Evolutionary conservation across 495 filamentous ascomycete genomes (phyloP).

Genomic region (Neurospora tetrasperma): DNA sequence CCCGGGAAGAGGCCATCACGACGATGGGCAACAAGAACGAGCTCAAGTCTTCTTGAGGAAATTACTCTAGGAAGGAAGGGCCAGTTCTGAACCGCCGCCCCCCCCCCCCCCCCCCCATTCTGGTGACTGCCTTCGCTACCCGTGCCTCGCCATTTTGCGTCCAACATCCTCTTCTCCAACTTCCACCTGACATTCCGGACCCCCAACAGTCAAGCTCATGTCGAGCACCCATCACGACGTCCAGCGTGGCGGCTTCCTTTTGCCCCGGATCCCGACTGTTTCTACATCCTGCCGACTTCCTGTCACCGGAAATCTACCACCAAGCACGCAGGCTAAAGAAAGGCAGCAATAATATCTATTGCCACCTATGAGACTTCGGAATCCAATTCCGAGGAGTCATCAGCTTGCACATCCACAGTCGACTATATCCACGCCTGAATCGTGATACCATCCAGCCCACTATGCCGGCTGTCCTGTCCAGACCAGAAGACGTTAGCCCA

Average conservation of each 20-base stretch:
- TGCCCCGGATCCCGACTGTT: background rate
- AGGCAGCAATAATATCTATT: background rate
- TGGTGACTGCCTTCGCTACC: background rate
- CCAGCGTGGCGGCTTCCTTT: background rate
- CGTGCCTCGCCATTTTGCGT: background rate
- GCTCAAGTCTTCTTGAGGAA: no score
- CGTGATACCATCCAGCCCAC: background rate
- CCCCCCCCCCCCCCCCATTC: no score
- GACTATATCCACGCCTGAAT: background rate
- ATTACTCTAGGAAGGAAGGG: no score
- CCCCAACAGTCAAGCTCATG: background rate
- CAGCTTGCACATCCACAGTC: background rate
- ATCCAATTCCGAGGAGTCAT: background rate
- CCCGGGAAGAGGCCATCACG: no score
- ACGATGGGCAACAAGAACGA: no score
- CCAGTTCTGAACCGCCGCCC: no score
- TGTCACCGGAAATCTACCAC: background rate
- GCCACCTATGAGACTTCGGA: background rate
- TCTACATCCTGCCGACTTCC: background rate
- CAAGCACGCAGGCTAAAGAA: background rate
- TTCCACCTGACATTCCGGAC: background rate
- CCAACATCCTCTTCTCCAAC: background rate
- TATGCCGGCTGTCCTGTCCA: background rate
- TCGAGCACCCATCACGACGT: background rate
- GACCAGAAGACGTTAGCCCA: background rate